Evolutionary conservation across 164 flowering plant species (phyloP).

Genomic region (Stephania yunnanensis): DNA sequence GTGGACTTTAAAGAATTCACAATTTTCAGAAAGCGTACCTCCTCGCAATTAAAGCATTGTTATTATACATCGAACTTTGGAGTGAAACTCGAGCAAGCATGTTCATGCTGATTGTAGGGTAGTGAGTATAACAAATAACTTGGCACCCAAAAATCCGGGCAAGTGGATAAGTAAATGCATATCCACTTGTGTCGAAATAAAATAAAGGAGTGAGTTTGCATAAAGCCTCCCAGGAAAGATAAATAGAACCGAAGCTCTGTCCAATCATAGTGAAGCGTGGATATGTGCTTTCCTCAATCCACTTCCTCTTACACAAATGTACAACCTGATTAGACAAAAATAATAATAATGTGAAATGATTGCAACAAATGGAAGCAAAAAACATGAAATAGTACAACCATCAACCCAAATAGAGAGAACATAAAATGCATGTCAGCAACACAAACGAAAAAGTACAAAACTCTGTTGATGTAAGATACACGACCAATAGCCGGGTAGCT

Average conservation of each 20-base stretch:
- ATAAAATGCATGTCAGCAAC: neutral
- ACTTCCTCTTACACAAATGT: slow-evolving; percentile 68
- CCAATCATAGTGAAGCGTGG: slow-evolving; percentile 95
- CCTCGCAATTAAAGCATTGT: slow-evolving; percentile 55
- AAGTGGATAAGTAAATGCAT: slow-evolving; percentile 94
- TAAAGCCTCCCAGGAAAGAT: slow-evolving; percentile 83
- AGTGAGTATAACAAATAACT: slow-evolving; percentile 88
- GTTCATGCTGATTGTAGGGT: slow-evolving; percentile 91
- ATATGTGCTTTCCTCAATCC: slow-evolving; percentile 87
- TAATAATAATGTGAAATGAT: neutral
- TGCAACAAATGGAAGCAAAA: neutral
- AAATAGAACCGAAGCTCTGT: slow-evolving; percentile 88
- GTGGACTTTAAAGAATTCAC: neutral
- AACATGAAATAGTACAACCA: neutral
- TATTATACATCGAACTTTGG: slow-evolving; percentile 67
- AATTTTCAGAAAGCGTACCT: slow-evolving; percentile 40
- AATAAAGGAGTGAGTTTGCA: slow-evolving; percentile 64
- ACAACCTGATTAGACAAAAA: slow-evolving; percentile 50
- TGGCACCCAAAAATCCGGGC: slow-evolving; percentile 89
- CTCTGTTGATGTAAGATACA: neutral
- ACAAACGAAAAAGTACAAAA: neutral
- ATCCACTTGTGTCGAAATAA: slow-evolving; percentile 89
- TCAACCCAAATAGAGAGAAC: neutral
- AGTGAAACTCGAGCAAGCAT: slow-evolving; percentile 84
- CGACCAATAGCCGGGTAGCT: too few species aligned